Percentiles rank a stretch among this genome's conserved stretches.
Conservation (phyloP, 2,329 filamentous ascomycete species). For the Cercospora brassicicola region DNA sequence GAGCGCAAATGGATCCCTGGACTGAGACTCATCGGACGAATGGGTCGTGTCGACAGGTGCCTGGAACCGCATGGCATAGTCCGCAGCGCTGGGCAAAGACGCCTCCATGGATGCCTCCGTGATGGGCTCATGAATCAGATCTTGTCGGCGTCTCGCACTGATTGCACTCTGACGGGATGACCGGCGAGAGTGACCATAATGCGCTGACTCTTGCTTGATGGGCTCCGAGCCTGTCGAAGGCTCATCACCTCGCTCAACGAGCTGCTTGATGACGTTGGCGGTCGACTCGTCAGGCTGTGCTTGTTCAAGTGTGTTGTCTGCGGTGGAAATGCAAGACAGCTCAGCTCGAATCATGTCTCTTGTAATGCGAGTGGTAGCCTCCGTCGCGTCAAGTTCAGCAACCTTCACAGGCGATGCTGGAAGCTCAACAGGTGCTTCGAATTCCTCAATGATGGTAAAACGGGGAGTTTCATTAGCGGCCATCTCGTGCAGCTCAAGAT, state of each 20-base stretch:
- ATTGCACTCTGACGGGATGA: constrained; percentile 16
- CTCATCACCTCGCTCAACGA: constrained; percentile 16
- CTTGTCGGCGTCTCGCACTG: constrained; percentile 18
- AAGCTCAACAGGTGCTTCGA: constrained; percentile 38
- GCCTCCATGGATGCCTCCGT: constrained; percentile 28
- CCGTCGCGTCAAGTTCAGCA: constrained; percentile 33
- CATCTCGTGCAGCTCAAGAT: constrained; percentile 36
- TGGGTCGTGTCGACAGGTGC: constrained; percentile 35
- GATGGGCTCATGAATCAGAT: constrained; percentile 26
- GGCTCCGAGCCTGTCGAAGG: neutral
- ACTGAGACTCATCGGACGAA: constrained; percentile 36
- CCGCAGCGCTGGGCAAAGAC: constrained; percentile 30
- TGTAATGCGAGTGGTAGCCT: constrained; percentile 35
- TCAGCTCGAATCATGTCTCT: constrained; percentile 41
- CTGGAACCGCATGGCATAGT: constrained; percentile 39
- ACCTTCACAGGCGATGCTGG: constrained; percentile 39
- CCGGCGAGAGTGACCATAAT: constrained; percentile 9
- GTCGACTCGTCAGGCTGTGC: constrained; percentile 24
- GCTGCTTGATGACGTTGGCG: constrained; percentile 21
- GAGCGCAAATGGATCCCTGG: constrained; percentile 36
- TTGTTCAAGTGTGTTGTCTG: constrained; percentile 25
- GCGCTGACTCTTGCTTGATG: neutral
- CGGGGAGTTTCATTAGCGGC: constrained; percentile 37
- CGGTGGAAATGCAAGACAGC: constrained; percentile 33
- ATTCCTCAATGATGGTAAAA: constrained; percentile 38